Evolutionary conservation across 2,329 filamentous ascomycete species (phyloP).

Genomic region (Aureobasidium subglaciale): DNA sequence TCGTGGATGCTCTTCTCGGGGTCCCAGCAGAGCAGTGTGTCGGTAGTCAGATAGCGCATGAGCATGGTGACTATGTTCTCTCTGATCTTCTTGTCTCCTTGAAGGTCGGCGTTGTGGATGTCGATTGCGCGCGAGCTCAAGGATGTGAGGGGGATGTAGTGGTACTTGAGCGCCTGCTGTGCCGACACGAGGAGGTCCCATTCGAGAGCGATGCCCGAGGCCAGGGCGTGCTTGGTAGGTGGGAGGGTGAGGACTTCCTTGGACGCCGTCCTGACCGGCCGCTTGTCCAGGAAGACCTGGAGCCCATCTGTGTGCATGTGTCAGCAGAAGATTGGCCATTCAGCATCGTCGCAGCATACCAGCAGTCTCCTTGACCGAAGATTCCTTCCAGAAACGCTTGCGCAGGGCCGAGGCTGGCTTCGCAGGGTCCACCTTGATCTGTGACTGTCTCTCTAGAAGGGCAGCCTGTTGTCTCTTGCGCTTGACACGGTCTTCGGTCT

Average conservation of each 20-base stretch:
- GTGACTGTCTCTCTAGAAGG: slow-evolving; percentile 39
- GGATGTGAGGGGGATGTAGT: slow-evolving; percentile 85
- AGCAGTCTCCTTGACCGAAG: slow-evolving; percentile 59
- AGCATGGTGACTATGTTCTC: slow-evolving; percentile 58
- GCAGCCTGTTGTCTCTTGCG: slow-evolving; percentile 46
- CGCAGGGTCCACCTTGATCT: slow-evolving; percentile 34
- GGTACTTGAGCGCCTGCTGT: slow-evolving; percentile 75
- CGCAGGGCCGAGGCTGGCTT: slow-evolving; percentile 47
- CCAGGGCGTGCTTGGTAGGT: slow-evolving; percentile 68
- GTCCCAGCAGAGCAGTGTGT: slow-evolving; percentile 88
- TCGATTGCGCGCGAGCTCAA: slow-evolving; percentile 77
- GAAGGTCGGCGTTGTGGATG: slow-evolving; percentile 60
- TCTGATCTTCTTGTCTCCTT: slow-evolving; percentile 48
- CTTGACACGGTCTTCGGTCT: slow-evolving; percentile 41
- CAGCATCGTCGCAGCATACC: slow-evolving; percentile 41
- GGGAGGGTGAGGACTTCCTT: slow-evolving; percentile 69
- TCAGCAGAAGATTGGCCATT: slow-evolving; percentile 4
- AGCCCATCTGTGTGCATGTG: slow-evolving; percentile 39
- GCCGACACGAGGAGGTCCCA: slow-evolving; percentile 82
- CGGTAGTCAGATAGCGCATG: slow-evolving; percentile 83
- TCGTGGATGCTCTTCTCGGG: slow-evolving; percentile 48
- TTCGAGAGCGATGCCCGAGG: slow-evolving; percentile 78
- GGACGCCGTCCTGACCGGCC: slow-evolving; percentile 70
- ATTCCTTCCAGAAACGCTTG: slow-evolving; percentile 86
- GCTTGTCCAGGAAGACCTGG: slow-evolving; percentile 66